A percentile compares a stretch with the other conserved stretches of the same genome.
These are phyloP conservation scores for Jamesozyma rosinii DNA, from an alignment of 805 yeast genomes.

Conservation along the genomic window DNA sequence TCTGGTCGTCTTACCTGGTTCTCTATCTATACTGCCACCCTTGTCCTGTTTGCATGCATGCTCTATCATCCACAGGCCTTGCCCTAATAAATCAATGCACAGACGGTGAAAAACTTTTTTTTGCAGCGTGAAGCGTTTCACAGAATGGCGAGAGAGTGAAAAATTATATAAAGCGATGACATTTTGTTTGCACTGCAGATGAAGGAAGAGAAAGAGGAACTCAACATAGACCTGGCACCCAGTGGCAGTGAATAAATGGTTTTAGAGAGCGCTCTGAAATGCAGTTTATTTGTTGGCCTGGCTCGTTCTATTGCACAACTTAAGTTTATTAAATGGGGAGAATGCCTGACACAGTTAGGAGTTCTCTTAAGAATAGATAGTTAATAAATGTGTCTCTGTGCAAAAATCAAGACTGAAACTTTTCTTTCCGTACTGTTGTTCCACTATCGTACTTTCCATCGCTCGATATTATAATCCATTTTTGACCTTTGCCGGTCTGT, in stretches of 20 bases:
- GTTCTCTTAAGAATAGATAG: conserved; percentile 6
- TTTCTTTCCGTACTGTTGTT: not conserved
- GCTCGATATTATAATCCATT: not conserved
- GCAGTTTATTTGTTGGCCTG: not conserved
- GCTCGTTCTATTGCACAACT: conserved; percentile 25
- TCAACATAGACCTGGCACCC: too few species aligned
- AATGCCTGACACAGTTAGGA: too few species aligned
- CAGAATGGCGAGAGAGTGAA: too few species aligned
- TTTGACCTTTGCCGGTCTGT: too few species aligned
- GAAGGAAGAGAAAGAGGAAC: not conserved
- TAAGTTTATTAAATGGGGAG: conserved; percentile 25
- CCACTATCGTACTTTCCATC: not conserved
- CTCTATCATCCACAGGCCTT: too few species aligned
- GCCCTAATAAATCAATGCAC: too few species aligned
- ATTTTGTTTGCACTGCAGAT: not conserved
- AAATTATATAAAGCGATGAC: not conserved
- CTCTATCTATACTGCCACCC: too few species aligned
- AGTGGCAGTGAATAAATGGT: not conserved
- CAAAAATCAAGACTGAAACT: conserved; percentile 14
- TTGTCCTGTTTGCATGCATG: too few species aligned
- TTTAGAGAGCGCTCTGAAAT: not conserved
- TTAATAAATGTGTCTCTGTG: conserved; percentile 32
- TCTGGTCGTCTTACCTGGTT: too few species aligned
- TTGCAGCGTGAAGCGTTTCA: too few species aligned
- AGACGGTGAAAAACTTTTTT: too few species aligned